These are phyloP conservation scores for Colletotrichum tanaceti DNA, from an alignment of 2,329 filamentous ascomycete genomes.

Conservation along the genomic window DNA sequence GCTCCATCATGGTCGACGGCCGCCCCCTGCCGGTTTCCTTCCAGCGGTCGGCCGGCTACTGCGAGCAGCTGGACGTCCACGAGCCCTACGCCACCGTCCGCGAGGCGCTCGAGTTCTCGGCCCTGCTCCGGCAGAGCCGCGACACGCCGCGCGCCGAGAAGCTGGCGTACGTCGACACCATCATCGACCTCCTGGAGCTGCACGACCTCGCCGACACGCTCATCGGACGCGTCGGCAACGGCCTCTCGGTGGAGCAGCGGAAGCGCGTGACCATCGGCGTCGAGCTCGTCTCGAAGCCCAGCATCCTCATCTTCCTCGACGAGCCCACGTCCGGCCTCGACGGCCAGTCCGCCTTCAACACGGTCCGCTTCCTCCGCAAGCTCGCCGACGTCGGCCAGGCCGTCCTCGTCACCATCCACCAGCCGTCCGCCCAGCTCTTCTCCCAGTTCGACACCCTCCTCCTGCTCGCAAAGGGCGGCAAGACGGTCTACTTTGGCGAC, in stretches of 20 bases:
- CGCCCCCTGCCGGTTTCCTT: constrained; percentile 77
- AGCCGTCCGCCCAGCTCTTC: constrained; percentile 75
- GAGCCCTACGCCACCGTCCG: constrained; percentile 78
- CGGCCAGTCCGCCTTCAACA: constrained; percentile 74
- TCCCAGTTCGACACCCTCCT: constrained; percentile 74
- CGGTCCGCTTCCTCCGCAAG: constrained; percentile 73
- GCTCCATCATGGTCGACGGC: constrained; percentile 82
- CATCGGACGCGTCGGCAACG: constrained; percentile 62
- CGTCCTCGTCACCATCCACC: constrained; percentile 76
- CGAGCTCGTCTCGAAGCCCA: constrained; percentile 71
- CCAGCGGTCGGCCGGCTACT: constrained; percentile 83
- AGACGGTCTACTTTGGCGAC: constrained; percentile 75
- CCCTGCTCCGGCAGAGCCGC: constrained; percentile 77
- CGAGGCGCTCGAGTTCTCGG: constrained; percentile 80
- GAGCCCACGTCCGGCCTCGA: constrained; percentile 75
- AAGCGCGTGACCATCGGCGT: constrained; percentile 71
- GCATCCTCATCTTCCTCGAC: constrained; percentile 70
- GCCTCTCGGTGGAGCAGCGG: constrained; percentile 64
- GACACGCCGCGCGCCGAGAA: constrained; percentile 75
- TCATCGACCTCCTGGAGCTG: constrained; percentile 73
- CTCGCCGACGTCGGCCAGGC: constrained; percentile 75
- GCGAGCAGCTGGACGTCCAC: constrained; percentile 85
- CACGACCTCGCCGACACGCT: constrained; percentile 61
- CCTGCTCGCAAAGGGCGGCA: constrained; percentile 72
- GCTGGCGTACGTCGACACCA: constrained; percentile 79